These are phyloP conservation scores for Rhynchospora pubera DNA, from an alignment of 176 grass and related monocot species.

Conservation along the genomic window DNA sequence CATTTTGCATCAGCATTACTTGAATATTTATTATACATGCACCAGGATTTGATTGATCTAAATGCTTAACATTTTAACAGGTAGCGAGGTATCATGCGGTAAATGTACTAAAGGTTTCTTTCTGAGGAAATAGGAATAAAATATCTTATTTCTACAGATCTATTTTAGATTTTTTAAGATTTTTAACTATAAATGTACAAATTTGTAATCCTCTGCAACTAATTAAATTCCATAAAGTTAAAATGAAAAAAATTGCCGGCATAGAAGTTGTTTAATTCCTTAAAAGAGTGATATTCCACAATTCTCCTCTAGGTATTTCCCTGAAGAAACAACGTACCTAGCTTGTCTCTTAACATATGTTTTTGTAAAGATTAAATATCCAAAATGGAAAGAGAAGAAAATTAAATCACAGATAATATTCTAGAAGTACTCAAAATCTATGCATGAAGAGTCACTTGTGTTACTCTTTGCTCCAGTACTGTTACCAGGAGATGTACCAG, in stretches of 20 bases:
- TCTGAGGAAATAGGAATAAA: background rate
- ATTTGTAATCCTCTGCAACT: background rate
- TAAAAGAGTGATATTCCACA: background rate
- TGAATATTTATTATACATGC: background rate
- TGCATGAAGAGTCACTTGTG: constrained; percentile 4
- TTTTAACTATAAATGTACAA: background rate
- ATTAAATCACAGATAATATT: background rate
- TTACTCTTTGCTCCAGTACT: constrained; percentile 12
- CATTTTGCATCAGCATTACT: background rate
- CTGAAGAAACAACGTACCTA: background rate
- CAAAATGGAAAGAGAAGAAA: background rate
- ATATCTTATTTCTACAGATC: no score
- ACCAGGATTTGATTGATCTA: background rate
- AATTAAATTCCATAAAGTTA: background rate
- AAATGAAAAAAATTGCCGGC: background rate
- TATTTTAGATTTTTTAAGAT: background rate
- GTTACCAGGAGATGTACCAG: background rate
- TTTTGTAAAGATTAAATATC: background rate
- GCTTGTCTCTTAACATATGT: background rate
- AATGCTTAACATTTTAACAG: background rate
- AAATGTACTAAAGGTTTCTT: background rate
- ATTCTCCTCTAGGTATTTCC: background rate
- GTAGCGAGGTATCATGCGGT: background rate
- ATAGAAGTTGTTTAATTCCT: background rate
- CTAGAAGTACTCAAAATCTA: constrained; percentile 60